A percentile compares a stretch with the other conserved stretches of the same genome.
These are phyloP conservation scores for Thelonectria discophora DNA, from an alignment of 2,329 filamentous ascomycete species.

Conservation along the genomic window DNA sequence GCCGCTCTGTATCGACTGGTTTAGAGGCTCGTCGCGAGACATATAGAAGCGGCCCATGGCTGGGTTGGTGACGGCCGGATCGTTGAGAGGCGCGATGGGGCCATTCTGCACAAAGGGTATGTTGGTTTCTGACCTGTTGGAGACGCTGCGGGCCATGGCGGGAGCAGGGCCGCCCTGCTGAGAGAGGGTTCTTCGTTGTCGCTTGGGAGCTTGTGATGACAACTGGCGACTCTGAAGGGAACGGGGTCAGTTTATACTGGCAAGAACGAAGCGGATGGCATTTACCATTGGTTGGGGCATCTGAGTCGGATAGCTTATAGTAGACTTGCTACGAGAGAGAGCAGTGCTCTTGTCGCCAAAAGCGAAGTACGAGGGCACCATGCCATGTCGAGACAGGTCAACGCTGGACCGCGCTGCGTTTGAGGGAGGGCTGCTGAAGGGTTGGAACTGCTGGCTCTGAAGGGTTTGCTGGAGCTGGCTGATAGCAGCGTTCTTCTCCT, in stretches of 20 bases:
- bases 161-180: constrained; percentile 45
- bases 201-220: constrained; percentile 29
- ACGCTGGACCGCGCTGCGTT: constrained; percentile 31
- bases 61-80: constrained; percentile 30
- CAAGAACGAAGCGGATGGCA: constrained; percentile 9
- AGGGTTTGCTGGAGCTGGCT: constrained; percentile 37
- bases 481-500: constrained; percentile 34
- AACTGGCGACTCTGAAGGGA: constrained; percentile 29
- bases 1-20: constrained; percentile 34
- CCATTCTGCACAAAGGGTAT: constrained; percentile 51
- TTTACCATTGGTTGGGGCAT: constrained; percentile 36
- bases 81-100: constrained; percentile 43
- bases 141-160: constrained; percentile 56
- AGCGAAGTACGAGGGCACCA: constrained; percentile 34
- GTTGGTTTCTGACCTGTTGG: constrained; percentile 51
- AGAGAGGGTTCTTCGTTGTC: constrained; percentile 40
- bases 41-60: constrained; percentile 44
- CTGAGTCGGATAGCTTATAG: constrained; percentile 41
- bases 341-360: constrained; percentile 35
- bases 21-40: constrained; percentile 45
- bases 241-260: constrained; percentile 25
- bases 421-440: constrained; percentile 28
- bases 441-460: constrained; percentile 28
- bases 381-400: constrained; percentile 26
- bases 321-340: constrained; percentile 43